These are phyloP conservation scores for Lycium ferocissimum DNA, from an alignment of 257 asterid genomes.

Conservation along the genomic window DNA sequence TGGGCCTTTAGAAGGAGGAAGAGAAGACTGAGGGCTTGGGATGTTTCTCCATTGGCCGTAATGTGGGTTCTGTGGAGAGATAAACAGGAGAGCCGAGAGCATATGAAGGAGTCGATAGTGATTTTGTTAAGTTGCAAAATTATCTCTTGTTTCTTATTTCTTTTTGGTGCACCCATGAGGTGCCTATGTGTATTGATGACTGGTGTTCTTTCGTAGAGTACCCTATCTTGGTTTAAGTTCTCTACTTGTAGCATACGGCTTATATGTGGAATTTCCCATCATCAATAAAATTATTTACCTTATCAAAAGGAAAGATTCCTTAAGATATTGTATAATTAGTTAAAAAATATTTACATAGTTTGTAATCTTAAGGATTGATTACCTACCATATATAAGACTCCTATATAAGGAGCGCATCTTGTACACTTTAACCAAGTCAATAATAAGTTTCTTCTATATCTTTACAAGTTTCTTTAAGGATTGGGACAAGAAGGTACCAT, in stretches of 20 bases:
- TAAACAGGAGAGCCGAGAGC: background rate
- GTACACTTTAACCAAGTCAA: background rate
- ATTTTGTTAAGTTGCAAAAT: background rate
- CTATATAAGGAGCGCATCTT: background rate
- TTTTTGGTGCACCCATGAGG: background rate
- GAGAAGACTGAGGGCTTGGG: background rate
- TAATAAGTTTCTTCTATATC: background rate
- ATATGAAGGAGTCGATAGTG: background rate
- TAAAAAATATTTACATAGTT: background rate
- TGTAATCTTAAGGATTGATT: background rate
- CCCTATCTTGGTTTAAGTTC: background rate
- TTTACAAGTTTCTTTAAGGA: background rate
- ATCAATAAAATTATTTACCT: background rate
- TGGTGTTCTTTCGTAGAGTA: background rate
- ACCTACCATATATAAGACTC: background rate
- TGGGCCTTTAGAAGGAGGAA: background rate
- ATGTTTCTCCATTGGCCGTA: background rate
- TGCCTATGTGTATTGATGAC: background rate
- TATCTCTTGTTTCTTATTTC: background rate
- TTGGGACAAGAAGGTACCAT: background rate
- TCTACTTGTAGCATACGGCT: background rate
- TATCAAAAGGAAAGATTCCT: background rate
- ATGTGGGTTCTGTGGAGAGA: background rate
- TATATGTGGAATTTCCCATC: background rate
- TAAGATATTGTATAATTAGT: background rate